A percentile compares a stretch with the other conserved stretches of the same genome.
These are phyloP conservation scores for Capillidium rhysosporum DNA, from an alignment of 371 early-diverging fungal species.

Conservation along the genomic window DNA sequence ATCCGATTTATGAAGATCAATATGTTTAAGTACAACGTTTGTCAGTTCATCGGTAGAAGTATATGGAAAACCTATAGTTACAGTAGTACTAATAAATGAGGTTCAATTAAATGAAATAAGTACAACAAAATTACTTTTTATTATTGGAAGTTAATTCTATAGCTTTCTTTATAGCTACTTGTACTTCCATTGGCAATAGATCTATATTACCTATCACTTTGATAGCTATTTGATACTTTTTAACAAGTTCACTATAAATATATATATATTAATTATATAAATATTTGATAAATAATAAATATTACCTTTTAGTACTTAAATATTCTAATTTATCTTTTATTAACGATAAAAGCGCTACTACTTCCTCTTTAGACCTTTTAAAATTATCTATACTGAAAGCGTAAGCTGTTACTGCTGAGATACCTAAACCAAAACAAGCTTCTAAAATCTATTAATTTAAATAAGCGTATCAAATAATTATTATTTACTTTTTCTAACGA, in stretches of 20 bases:
- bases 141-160: constrained; percentile 48
- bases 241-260: constrained; percentile 38
- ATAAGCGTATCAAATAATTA: no score
- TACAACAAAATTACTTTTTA: constrained; percentile 20
- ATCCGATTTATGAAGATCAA: constrained; percentile 21
- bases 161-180: constrained; percentile 29
- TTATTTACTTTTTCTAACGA: constrained; percentile 38
- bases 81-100: constrained; percentile 23
- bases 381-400: constrained; percentile 98
- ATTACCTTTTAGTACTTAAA: constrained; percentile 47
- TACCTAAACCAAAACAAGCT: constrained; percentile 66
- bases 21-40: constrained; percentile 25
- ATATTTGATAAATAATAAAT: neutral
- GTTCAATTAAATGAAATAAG: neutral
- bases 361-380: constrained; percentile 76
- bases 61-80: constrained; percentile 95
- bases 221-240: constrained; percentile 49
- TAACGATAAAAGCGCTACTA: constrained; percentile 72
- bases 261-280: neutral
- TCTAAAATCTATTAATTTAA: constrained; percentile 41
- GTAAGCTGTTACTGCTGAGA: constrained; percentile 83
- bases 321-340: constrained; percentile 52
- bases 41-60: constrained; percentile 81
- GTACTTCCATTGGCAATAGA: constrained; percentile 45
- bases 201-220: constrained; percentile 60